Conservation (phyloP, 225 moss, liverwort and hornwort genomes). For the Antitrichia curtipendula region DNA sequence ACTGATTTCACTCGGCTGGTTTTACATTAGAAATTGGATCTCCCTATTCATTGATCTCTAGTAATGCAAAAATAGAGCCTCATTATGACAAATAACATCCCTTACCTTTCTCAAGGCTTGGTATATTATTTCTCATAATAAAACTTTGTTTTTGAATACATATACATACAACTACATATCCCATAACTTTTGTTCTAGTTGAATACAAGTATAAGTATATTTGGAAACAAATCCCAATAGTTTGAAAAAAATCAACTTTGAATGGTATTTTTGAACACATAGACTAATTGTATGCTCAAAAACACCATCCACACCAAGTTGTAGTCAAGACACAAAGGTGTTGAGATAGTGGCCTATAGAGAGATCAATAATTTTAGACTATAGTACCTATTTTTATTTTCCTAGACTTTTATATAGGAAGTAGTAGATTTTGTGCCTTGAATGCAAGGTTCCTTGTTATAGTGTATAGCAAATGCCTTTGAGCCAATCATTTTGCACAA, state of each 20-base stretch:
- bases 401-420: neutral
- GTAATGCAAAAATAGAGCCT: neutral
- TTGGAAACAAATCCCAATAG: neutral
- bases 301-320: accelerated
- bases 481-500: neutral
- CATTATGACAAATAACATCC: neutral
- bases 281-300: neutral
- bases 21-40: no score
- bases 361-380: neutral
- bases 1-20: no score
- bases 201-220: neutral
- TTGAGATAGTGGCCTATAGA: accelerated
- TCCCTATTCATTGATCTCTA: no score
- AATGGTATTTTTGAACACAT: neutral
- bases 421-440: neutral
- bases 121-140: neutral
- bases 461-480: neutral
- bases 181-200: neutral
- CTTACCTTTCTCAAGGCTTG: accelerated
- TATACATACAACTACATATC: neutral
- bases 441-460: accelerated
- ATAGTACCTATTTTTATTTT: neutral
- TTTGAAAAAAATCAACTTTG: neutral
- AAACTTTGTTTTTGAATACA: neutral
- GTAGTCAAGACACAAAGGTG: accelerated